These are phyloP conservation scores for Trichoderma koningii DNA, from an alignment of 2,329 filamentous ascomycete genomes.

Conservation along the genomic window DNA sequence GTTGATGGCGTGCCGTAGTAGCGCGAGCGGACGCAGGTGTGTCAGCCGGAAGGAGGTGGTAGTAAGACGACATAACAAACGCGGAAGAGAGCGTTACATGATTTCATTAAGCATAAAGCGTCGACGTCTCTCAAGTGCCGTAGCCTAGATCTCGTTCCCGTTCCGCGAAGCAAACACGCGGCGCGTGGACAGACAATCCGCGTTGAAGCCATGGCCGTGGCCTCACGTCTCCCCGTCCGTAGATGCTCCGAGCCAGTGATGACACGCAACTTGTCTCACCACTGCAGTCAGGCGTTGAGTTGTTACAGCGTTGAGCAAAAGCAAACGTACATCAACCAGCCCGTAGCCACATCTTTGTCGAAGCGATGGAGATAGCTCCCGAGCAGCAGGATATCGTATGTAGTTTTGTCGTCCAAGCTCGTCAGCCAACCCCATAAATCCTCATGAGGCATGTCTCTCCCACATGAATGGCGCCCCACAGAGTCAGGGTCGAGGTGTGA, in stretches of 20 bases:
- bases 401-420: conserved; percentile 10
- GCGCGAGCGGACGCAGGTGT: not conserved
- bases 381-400: conserved; percentile 3
- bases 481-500: not conserved
- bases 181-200: no score
- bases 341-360: not conserved
- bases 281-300: not conserved
- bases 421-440: conserved; percentile 12
- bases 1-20: not conserved
- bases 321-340: not conserved
- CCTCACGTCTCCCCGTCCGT: no score
- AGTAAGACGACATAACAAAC: not conserved
- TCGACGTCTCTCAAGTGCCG: not conserved
- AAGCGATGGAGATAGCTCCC: not conserved
- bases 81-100: not conserved
- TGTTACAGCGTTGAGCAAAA: not conserved
- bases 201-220: no score
- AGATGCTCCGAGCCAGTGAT: no score
- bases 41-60: not conserved
- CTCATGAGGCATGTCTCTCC: conserved; percentile 7
- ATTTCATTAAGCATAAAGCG: conserved; percentile 11
- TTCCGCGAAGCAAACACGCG: not conserved
- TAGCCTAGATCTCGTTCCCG: not conserved
- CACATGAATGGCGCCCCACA: not conserved
- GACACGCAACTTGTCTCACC: not conserved